Evolutionary conservation across 208 protist species (phyloP), one percentile per base, ranked within the genome.

Genomic region (Trypanosoma theileri): DNA sequence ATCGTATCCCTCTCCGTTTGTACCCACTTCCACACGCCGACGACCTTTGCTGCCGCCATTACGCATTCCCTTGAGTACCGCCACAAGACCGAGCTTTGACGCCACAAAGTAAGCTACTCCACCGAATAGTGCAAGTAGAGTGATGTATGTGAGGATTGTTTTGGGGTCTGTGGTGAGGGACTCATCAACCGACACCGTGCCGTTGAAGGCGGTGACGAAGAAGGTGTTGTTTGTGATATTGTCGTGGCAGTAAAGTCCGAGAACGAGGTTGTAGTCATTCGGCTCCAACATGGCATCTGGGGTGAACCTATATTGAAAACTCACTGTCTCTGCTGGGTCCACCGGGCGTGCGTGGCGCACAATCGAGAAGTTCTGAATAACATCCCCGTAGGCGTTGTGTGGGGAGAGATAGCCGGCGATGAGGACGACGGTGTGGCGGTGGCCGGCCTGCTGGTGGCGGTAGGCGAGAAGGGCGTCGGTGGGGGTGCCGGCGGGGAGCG

Each of bases 291-390:
- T 63, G 0, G 64, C 66, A 54, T 92, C 75, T 17, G 89, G 81
- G 22, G 75, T 89, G 73, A 97, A 93, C 57, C 54, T 85, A 75
- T 95, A 97, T 2, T 86, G 78, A 67, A 97, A 81, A 52, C 74
- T 94, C 41, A 78, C 77, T 14, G 85, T 86, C 69, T 97, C 88
- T 4, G 63, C 55, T 24, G 64, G 74, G 50, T 55, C 54, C 21
- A 97, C 86, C 22, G 57, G 71, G 55, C 90, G 86, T 4, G 75
- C 89, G 53, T 95, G 84, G 50, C 85, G 84, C 21, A 93, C 79
- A 45, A 87, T 81, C 10, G 89, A 95, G 64, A 97, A 97, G 86
- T 97, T 97, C 77, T 95, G 90, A 17, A 95, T 22, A 3, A 86
- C 72, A 7, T 66, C 77, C 50, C 78, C 53, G 67, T 73, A 85